A percentile compares a stretch with the other conserved stretches of the same genome.
phyloP scores from a whole-genome alignment of 2,329 filamentous ascomycete species.

The Fonsecaea nubica region DNA sequence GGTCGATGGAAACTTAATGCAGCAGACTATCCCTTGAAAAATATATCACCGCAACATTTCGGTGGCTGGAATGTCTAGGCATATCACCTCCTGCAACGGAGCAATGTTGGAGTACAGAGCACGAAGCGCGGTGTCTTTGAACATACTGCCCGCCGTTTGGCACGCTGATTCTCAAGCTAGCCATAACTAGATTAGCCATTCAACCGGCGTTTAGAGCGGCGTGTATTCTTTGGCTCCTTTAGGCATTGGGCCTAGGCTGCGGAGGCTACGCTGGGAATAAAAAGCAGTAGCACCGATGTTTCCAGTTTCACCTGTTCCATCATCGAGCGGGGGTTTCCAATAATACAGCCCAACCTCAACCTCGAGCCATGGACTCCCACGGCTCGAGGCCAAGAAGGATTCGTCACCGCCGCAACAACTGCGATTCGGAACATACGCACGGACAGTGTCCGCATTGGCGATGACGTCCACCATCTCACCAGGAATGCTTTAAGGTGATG shows the following conservation, averaged over 20 bases:
- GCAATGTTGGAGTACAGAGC: too few species aligned
- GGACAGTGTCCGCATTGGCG: slow-evolving; percentile 1
- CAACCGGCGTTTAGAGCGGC: background rate
- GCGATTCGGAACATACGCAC: background rate
- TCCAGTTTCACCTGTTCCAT: background rate
- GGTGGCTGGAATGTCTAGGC: too few species aligned
- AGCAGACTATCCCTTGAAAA: too few species aligned
- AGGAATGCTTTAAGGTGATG: background rate
- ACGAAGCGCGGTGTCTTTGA: too few species aligned
- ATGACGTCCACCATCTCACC: background rate
- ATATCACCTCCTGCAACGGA: too few species aligned
- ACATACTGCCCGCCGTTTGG: too few species aligned
- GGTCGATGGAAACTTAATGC: too few species aligned
- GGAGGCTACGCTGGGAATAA: too few species aligned
- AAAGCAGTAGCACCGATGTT: background rate
- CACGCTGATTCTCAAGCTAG: too few species aligned
- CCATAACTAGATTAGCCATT: too few species aligned
- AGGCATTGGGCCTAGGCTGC: background rate
- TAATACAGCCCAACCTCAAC: background rate
- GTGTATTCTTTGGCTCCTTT: background rate
- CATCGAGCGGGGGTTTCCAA: background rate
- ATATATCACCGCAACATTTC: too few species aligned
- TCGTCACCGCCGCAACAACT: background rate
- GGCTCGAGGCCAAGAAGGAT: background rate
- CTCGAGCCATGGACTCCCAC: background rate